phyloP scores from a whole-genome alignment of 2,329 filamentous ascomycete genomes.

The Thelonectria rubi region DNA sequence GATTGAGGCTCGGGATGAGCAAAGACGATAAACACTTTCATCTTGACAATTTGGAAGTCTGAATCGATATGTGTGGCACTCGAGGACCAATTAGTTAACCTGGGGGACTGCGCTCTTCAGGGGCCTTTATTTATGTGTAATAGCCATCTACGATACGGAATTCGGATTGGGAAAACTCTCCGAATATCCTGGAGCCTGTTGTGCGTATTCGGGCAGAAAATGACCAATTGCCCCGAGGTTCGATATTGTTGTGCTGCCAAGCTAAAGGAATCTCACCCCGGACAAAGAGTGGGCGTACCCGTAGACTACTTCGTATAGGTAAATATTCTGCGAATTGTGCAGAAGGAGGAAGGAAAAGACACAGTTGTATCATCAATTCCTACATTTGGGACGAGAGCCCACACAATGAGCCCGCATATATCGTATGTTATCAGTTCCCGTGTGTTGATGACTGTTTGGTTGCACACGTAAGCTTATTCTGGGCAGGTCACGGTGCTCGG shows the following conservation, averaged over 20 bases:
- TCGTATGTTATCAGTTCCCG: too few relatives aligned
- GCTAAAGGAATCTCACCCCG: not conserved
- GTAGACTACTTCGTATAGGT: not conserved
- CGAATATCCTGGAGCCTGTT: not conserved
- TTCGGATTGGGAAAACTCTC: not conserved
- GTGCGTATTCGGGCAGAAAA: too few relatives aligned
- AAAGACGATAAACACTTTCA: conserved; percentile 37
- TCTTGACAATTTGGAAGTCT: conserved; percentile 48
- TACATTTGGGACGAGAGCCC: not conserved
- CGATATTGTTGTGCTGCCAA: not conserved
- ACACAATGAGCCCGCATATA: not conserved
- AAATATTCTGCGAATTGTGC: too few relatives aligned
- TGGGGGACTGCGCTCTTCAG: too few relatives aligned
- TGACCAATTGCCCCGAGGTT: not conserved
- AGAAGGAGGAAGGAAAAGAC: too few relatives aligned
- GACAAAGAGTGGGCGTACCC: not conserved
- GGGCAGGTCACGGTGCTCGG: too few relatives aligned
- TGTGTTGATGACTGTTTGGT: too few relatives aligned
- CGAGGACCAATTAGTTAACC: too few relatives aligned
- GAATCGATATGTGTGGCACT: not conserved
- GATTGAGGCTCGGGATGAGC: conserved; percentile 29
- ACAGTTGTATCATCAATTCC: not conserved
- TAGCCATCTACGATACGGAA: not conserved
- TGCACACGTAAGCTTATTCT: too few relatives aligned
- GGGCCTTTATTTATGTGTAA: too few relatives aligned